Conservation (phyloP, 352 stramenopile species). For the Globisporangium viniferum region DNA sequence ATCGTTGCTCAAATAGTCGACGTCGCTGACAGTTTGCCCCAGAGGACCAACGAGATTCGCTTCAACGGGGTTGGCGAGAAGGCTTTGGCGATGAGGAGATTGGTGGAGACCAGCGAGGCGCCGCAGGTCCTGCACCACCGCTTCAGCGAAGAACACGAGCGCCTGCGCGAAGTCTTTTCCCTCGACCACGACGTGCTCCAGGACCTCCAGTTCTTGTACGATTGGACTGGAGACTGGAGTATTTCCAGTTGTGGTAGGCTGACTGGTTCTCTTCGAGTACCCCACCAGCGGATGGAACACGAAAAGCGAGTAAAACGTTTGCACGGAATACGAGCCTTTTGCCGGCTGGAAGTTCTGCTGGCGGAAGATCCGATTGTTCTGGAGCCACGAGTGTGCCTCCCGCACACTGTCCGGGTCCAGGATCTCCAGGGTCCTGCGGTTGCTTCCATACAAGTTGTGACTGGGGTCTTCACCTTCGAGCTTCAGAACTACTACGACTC, state of each 20-base stretch:
- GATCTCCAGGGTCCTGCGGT: conserved; percentile 17
- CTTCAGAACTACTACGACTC: not conserved
- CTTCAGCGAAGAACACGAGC: conserved; percentile 37
- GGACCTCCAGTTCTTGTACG: conserved; percentile 19
- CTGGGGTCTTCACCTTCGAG: not conserved
- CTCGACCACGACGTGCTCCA: conserved; percentile 46
- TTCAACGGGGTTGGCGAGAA: not conserved
- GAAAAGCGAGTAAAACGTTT: conserved; percentile 24
- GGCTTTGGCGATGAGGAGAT: not conserved
- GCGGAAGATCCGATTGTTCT: conserved; percentile 18
- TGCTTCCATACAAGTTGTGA: conserved; percentile 15
- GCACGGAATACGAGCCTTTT: conserved; percentile 40
- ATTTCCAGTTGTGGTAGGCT: not conserved
- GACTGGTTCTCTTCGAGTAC: not conserved
- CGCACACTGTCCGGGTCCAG: conserved; percentile 15
- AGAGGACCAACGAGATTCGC: not conserved
- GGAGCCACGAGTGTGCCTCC: conserved; percentile 23
- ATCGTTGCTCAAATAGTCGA: conserved; percentile 12
- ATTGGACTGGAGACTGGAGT: not conserved
- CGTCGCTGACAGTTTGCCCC: not conserved
- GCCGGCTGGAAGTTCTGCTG: conserved; percentile 25
- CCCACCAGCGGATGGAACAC: conserved; percentile 19
- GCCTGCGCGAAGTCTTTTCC: conserved; percentile 31
- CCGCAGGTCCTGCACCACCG: conserved; percentile 27
- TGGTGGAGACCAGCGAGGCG: conserved; percentile 17